Percentiles rank a stretch among this genome's conserved stretches.
Conservation (phyloP, 116 monocot genomes). For the Posidonia oceanica region DNA sequence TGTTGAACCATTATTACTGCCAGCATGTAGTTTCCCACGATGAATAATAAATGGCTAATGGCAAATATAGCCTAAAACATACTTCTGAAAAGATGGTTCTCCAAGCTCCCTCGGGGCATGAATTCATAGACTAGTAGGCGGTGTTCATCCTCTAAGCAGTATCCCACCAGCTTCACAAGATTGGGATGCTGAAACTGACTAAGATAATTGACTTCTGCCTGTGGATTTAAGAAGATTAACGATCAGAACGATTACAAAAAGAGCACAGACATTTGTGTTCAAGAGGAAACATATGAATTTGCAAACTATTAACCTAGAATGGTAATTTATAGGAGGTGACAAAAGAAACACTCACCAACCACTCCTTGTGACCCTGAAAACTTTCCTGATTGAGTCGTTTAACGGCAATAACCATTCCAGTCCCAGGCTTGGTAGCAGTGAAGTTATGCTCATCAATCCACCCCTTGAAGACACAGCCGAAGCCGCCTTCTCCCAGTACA, state of each 20-base stretch:
- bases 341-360: slow-evolving; percentile 25
- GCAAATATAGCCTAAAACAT: slow-evolving; percentile 5
- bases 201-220: slow-evolving; percentile 78
- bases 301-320: not conserved
- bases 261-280: too few species aligned
- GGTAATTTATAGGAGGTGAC: too few species aligned
- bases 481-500: slow-evolving; percentile 23
- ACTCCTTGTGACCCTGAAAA: slow-evolving; percentile 44
- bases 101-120: slow-evolving; percentile 79
- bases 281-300: too few species aligned
- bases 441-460: slow-evolving; percentile 71
- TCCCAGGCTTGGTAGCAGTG: slow-evolving; percentile 36
- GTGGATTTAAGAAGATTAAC: not conserved
- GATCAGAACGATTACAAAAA: too few species aligned
- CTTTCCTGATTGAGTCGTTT: slow-evolving; percentile 49
- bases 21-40: too few species aligned
- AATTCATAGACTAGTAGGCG: slow-evolving; percentile 72
- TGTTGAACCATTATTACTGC: too few species aligned
- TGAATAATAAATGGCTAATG: too few species aligned
- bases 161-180: slow-evolving; percentile 61
- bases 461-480: slow-evolving; percentile 47
- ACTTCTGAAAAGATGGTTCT: slow-evolving; percentile 84
- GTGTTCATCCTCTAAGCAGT: slow-evolving; percentile 71
- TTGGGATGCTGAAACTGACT: slow-evolving; percentile 63
- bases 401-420: slow-evolving; percentile 51